Conservation (phyloP, 2,329 filamentous ascomycete species). For the Fusarium solani-melongenae region DNA sequence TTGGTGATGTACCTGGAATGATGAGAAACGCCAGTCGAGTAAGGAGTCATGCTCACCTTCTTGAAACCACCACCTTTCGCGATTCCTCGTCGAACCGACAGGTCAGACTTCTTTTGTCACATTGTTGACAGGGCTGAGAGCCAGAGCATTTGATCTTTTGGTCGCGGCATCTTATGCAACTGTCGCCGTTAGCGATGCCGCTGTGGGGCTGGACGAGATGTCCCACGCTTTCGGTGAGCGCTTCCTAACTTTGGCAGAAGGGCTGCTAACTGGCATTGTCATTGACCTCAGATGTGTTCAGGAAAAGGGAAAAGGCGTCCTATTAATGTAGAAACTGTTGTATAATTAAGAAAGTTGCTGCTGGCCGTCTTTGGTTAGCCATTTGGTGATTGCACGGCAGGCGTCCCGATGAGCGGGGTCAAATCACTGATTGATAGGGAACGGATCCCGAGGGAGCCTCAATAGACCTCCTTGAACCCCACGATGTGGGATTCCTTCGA, state of each 20-base stretch:
- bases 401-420: background rate
- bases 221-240: conserved; percentile 31
- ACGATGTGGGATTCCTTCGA: background rate
- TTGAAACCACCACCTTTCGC: conserved; percentile 32
- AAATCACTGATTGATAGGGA: background rate
- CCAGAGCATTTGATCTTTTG: conserved; percentile 35
- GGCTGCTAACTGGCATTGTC: conserved; percentile 16
- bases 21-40: background rate
- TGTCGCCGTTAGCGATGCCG: background rate
- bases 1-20: conserved; percentile 23
- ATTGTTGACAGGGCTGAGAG: conserved; percentile 28
- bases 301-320: too few species aligned
- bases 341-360: background rate
- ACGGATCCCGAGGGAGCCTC: background rate
- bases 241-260: conserved; percentile 22
- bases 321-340: background rate
- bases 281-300: background rate
- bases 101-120: conserved; percentile 18
- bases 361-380: background rate
- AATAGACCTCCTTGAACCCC: background rate
- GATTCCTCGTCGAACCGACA: conserved; percentile 29
- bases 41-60: background rate
- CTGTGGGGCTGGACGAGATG: background rate
- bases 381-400: background rate
- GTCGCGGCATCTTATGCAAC: conserved; percentile 33